Base-by-base conservation (phyloP, 225 moss, liverwort and hornwort genomes). In the Marchantia polymorpha region DNA sequence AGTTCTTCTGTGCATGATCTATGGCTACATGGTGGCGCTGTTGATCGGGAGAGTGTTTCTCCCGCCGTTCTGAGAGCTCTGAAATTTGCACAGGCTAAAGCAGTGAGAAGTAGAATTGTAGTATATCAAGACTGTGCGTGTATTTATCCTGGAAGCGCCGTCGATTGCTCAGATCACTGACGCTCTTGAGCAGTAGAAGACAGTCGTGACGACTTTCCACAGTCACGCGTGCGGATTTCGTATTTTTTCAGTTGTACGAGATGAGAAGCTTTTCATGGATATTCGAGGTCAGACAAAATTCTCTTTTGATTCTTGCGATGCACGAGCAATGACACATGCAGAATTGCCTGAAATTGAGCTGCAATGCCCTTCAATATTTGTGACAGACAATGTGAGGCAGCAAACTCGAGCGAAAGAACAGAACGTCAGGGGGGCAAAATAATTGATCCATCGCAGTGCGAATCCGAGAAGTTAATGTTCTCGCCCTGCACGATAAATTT, bases 1-100 rank as follows among this genome's bases (percentile, higher is more conserved):
- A 23, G 23, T 65, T 12, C 13, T 64, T 51, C 25, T 77, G 15
- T 77, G 63, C 64, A 64, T 77, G 63, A 49, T 77, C 15, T 77
- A 77, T 64, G 77, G 77, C 19, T 77, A 77, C n/a, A 64, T 77
- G 77, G 77, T 64, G 26, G 77, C 77, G 20, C 64, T 77, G 12
- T 50, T 77, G 64, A 77, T 77, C 19, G 63, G 77, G 48, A 63
- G 50, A 23, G 48, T 77, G 64, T 63, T 77, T 77, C 39, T 77
- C 51, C 77, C 77, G 50, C 77, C 63, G 7, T 64, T 77, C 8
- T 77, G 64, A 77, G 27, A 64, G 10, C 1, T 75, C 39, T 20
- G 30, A 59, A 75, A 26, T 16, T 74, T 10, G 29, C 29, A 54
- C 73, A 73, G 52, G 31, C 1, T 5, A 5, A 39, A 39, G 39